phyloP scores from a whole-genome alignment of 2,329 filamentous ascomycete genomes.

The Chrysoporthe austroafricana region DNA sequence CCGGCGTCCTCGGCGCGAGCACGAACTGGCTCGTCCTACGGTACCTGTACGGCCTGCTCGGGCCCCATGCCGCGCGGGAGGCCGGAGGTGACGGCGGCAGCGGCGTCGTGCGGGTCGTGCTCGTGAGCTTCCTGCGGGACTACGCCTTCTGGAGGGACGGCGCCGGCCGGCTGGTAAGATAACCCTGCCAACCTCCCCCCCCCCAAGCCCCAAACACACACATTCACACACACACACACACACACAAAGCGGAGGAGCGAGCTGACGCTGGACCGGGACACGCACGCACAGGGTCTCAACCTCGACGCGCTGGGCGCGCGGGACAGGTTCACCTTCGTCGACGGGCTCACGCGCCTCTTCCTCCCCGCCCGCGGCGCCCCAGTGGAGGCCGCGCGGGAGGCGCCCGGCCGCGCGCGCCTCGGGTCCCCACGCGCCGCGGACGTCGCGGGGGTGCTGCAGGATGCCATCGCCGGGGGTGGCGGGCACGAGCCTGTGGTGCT shows the following conservation, averaged over 20 bases:
- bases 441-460: conserved; percentile 43
- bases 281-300: conserved; percentile 64
- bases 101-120: conserved; percentile 60
- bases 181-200: neutral
- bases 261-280: too few relatives aligned
- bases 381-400: too few relatives aligned
- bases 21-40: conserved; percentile 69
- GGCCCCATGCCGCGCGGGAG: too few relatives aligned
- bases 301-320: conserved; percentile 62
- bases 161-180: conserved; percentile 65
- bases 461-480: conserved; percentile 41
- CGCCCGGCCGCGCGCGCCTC: conserved; percentile 32
- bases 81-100: too few relatives aligned
- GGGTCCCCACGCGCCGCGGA: conserved; percentile 39
- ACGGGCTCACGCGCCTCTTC: conserved; percentile 70
- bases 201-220: neutral
- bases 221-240: neutral
- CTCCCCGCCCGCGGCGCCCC: conserved; percentile 17
- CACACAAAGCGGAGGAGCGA: neutral
- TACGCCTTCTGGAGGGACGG: conserved; percentile 78
- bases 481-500: conserved; percentile 50
- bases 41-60: conserved; percentile 54
- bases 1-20: conserved; percentile 66
- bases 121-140: conserved; percentile 84
- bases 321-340: conserved; percentile 71